phyloP scores from a whole-genome alignment of 202 grass and related monocot species.

The Setaria italica region DNA sequence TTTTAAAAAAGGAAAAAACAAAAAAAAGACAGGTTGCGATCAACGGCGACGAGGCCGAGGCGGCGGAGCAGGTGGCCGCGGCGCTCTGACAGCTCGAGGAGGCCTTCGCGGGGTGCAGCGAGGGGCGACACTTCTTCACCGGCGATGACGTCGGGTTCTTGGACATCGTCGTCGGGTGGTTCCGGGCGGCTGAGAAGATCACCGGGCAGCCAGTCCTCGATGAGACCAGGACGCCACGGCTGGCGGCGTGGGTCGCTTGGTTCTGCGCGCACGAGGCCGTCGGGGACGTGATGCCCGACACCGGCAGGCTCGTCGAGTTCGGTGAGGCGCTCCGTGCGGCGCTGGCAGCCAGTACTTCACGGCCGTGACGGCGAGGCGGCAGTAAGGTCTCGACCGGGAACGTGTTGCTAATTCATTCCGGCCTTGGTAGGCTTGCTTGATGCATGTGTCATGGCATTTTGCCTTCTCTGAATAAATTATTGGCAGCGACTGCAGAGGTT shows the following conservation, averaged over 20 bases:
- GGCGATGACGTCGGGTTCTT: slow-evolving; percentile 44
- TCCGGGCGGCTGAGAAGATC: slow-evolving; percentile 42
- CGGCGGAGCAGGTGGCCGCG: slow-evolving; percentile 18
- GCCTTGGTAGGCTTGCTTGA: too few species aligned
- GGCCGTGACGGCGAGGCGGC: too few species aligned
- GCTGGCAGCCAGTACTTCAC: not conserved
- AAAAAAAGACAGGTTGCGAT: not conserved
- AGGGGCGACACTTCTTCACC: slow-evolving; percentile 15
- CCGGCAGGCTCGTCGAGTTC: slow-evolving; percentile 46
- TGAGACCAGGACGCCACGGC: slow-evolving; percentile 13
- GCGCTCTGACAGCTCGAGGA: slow-evolving; percentile 43
- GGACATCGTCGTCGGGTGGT: slow-evolving; percentile 53
- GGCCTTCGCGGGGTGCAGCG: slow-evolving; percentile 26
- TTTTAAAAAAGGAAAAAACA: too few species aligned
- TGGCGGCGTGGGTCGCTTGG: slow-evolving; percentile 43
- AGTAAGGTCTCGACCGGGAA: not conserved
- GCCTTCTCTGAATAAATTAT: too few species aligned
- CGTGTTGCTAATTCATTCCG: too few species aligned
- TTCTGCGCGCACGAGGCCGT: slow-evolving; percentile 46
- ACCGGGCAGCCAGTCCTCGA: slow-evolving; percentile 14
- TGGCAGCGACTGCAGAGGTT: too few species aligned
- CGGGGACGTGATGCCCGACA: slow-evolving; percentile 36
- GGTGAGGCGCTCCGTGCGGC: not conserved
- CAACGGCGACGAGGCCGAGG: slow-evolving; percentile 7
- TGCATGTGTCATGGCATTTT: too few species aligned